phyloP scores from a whole-genome alignment of 2,329 filamentous ascomycete genomes.

The Fusarium zealandicum region DNA sequence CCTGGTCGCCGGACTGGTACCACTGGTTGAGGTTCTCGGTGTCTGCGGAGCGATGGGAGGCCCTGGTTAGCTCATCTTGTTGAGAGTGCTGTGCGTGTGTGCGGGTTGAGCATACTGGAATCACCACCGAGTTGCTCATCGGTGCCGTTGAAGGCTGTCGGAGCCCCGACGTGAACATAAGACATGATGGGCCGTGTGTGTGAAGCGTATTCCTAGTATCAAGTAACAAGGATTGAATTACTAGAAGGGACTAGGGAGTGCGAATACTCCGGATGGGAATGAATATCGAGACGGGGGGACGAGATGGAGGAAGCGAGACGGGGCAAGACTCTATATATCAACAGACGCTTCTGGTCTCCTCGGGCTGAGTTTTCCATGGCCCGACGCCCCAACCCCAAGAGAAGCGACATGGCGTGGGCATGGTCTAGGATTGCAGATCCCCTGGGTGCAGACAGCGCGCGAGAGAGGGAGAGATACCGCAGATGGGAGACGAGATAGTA shows the following conservation, averaged over 20 bases:
- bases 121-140: conserved; percentile 73
- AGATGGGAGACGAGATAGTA: background rate
- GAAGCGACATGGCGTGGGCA: background rate
- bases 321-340: conserved; percentile 25
- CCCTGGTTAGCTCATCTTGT: background rate
- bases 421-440: conserved; percentile 10
- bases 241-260: background rate
- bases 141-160: conserved; percentile 69
- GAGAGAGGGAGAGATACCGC: conserved; percentile 4
- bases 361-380: background rate
- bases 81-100: too few species aligned
- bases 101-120: conserved; percentile 66
- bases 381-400: background rate
- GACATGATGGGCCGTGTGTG: conserved; percentile 55
- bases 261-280: background rate
- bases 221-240: background rate
- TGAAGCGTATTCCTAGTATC: background rate
- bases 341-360: background rate
- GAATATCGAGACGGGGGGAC: conserved; percentile 14
- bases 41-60: conserved; percentile 56
- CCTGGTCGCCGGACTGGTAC: conserved; percentile 90
- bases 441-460: background rate
- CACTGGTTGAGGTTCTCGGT: conserved; percentile 93
- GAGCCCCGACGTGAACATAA: conserved; percentile 66
- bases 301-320: background rate